Evolutionary conservation across 2,329 filamentous ascomycete genomes (phyloP), one percentile per base, ranked within the genome.

Genomic region (Pseudocercospora pini-densiflorae): DNA sequence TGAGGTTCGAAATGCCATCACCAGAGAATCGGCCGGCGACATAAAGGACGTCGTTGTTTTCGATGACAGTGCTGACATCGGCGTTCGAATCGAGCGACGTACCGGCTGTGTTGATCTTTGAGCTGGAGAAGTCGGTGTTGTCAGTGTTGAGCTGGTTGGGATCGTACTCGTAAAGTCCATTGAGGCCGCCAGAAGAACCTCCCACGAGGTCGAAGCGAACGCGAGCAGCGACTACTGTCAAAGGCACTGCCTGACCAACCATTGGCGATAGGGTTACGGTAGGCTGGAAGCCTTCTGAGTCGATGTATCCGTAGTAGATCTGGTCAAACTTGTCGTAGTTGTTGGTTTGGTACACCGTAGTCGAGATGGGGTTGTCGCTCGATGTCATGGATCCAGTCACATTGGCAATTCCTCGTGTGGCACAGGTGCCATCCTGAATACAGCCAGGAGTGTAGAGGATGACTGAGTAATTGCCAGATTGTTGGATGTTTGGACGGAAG

Each of bases 311-410:
- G 71, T 90, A 91, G 80, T 93, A 97, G 65, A 99, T 89, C 72
- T 92, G 89, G 76, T 99, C 95, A 76, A 97, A 98, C 79, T 99
- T 99, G 83, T 98, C 94, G 78, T 90, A 96, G 77, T 96, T 87
- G 80, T 99, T 99, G 19, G 94, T 97, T 79, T 99, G 95, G 77
- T 87, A 96, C 7, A 97, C 81, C 0, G 87, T 85, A 0, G 84
- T 87, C 29, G 87, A 85, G 64, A 89, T 84, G 5, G 86, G 82
- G 36, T 61, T 81, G 72, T 72, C 79, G 75, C 63, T 80, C 74
- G 76, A 84, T 74, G 71, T 80, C 82, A 95, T 89, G 24, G 84
- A 85, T 36, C 89, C 92, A 1, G 91, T 94, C 61, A 99, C 85
- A 71, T 93, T 93, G 64, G 97, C 90, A 73, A 89, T 87, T 16